Evolutionary conservation across 2,329 filamentous ascomycete genomes (phyloP).

Genomic region (Penicillium sp.): DNA sequence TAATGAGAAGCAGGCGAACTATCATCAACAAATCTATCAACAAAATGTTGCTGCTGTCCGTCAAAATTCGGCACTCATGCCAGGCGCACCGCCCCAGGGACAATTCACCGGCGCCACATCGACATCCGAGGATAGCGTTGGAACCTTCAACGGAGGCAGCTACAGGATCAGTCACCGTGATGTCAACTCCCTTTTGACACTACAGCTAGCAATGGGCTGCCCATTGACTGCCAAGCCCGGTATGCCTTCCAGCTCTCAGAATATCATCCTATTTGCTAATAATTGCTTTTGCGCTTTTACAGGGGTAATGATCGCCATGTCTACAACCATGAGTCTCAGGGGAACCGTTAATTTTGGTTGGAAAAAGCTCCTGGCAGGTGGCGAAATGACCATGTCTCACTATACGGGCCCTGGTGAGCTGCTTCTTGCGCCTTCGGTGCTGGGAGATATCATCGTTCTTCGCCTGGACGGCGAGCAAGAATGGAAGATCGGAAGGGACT

Average conservation of each 20-base stretch:
- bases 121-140: conserved; percentile 75
- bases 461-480: conserved; percentile 63
- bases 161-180: conserved; percentile 92
- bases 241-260: conserved; percentile 35
- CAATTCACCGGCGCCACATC: conserved; percentile 65
- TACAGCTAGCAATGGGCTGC: conserved; percentile 86
- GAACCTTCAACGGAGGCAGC: conserved; percentile 95
- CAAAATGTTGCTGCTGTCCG: conserved; percentile 7
- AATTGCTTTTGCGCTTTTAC: neutral
- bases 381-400: conserved; percentile 73
- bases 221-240: conserved; percentile 78
- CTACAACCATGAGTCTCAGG: conserved; percentile 77
- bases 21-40: neutral
- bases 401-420: conserved; percentile 91
- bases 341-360: conserved; percentile 80
- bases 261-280: no score
- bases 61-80: conserved; percentile 2
- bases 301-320: conserved; percentile 95
- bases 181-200: conserved; percentile 81
- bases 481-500: conserved; percentile 85
- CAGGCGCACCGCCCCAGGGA: conserved; percentile 44
- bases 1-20: neutral
- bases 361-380: conserved; percentile 85
- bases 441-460: conserved; percentile 84
- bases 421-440: conserved; percentile 71